Percentiles rank a stretch among this genome's conserved stretches.
Evolutionary conservation across 345 rosid genomes (phyloP).

Genomic region (Gossypium mustelinum): DNA sequence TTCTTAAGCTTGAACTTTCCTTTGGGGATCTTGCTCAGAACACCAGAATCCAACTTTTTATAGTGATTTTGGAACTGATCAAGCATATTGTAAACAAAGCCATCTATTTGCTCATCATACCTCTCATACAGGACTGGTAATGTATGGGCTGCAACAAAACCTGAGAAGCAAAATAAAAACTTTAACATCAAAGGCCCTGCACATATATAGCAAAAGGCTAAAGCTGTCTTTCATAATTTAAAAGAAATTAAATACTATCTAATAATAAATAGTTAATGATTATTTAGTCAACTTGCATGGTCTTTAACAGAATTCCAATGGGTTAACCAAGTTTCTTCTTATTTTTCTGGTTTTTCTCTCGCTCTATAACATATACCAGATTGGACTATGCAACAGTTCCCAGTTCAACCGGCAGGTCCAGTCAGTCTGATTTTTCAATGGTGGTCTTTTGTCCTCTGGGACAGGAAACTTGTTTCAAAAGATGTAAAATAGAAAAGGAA

Average conservation of each 20-base stretch:
- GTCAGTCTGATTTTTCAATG: too few species aligned
- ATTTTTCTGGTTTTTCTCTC: too few species aligned
- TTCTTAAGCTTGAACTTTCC: slow-evolving; percentile 64
- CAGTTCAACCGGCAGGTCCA: background rate
- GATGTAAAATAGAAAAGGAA: too few species aligned
- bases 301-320: too few species aligned
- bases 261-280: too few species aligned
- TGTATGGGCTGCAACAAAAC: slow-evolving; percentile 89
- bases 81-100: slow-evolving; percentile 42
- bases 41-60: slow-evolving; percentile 52
- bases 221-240: background rate
- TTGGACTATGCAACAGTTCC: background rate
- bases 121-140: slow-evolving; percentile 85
- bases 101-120: slow-evolving; percentile 75
- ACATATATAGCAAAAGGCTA: background rate
- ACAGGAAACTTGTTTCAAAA: too few species aligned
- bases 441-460: too few species aligned
- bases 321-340: too few species aligned
- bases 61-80: slow-evolving; percentile 60
- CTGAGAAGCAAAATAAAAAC: slow-evolving; percentile 29
- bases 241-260: too few species aligned
- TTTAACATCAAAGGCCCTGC: background rate
- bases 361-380: background rate
- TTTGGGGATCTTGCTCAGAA: slow-evolving; percentile 72
- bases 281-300: too few species aligned